A percentile compares a stretch with the other conserved stretches of the same genome.
Evolutionary conservation across 345 rosid genomes (phyloP).

Genomic region (Ricinus communis): DNA sequence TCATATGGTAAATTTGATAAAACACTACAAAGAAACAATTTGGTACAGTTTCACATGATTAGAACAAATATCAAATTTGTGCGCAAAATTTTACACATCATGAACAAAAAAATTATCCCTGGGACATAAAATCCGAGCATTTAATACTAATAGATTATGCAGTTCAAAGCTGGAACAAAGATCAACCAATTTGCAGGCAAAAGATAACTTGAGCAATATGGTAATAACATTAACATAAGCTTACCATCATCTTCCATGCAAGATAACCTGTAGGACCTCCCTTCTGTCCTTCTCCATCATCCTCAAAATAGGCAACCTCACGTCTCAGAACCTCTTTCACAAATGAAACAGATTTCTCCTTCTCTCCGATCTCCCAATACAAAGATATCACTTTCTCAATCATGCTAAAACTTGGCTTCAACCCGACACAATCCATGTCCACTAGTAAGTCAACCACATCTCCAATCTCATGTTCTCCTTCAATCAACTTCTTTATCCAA

Average conservation of each 20-base stretch:
- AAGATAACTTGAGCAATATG: no score
- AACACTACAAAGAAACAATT: no score
- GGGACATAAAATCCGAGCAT: no score
- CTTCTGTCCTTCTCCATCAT: conserved; percentile 52
- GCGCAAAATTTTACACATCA: no score
- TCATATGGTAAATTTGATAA: no score
- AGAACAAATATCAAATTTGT: no score
- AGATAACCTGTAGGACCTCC: conserved; percentile 93
- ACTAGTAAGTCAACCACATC: conserved; percentile 75
- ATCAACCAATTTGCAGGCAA: neutral
- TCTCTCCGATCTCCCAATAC: conserved; percentile 77
- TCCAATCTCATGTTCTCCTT: conserved; percentile 52
- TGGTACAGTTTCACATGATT: no score
- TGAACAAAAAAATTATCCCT: no score
- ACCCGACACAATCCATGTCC: conserved; percentile 91
- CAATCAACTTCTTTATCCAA: conserved; percentile 78
- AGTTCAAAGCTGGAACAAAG: neutral
- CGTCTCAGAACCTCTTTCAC: conserved; percentile 69
- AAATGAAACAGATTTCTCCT: conserved; percentile 58
- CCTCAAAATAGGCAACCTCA: conserved; percentile 43
- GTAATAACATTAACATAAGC: conserved; percentile 4
- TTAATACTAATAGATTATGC: neutral
- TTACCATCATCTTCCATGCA: conserved; percentile 95
- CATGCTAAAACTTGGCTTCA: conserved; percentile 87
- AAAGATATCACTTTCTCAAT: conserved; percentile 86